Base-by-base conservation (phyloP, 768 basidiomycete genomes). In the Ramaria sp. region DNA sequence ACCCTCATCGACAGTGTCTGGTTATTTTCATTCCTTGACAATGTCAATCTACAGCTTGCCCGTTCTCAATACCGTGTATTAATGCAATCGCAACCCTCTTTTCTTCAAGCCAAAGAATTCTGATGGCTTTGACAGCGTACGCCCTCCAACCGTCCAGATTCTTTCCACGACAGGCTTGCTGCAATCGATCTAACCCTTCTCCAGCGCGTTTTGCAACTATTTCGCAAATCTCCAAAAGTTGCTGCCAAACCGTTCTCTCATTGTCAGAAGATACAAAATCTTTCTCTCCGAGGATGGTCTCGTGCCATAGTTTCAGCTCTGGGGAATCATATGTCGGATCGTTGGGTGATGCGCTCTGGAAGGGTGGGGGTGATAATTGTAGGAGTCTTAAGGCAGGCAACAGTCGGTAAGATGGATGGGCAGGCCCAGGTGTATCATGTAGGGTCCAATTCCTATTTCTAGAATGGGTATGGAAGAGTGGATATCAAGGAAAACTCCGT, bases 381-480 rank as follows among this genome's bases (percentile, higher is more conserved):
- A 84, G 75, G 37, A 94, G 72, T 53, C 86, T 78, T 63, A 96
- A 71, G 10, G 84, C 79, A 24, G 80, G 74, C 59, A 91, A 79
- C 55, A 94, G 69, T 13, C 89, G 80, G 70, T 84, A 93, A 1
- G 91, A 95, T 0, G 91, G 89, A 61, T 86, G 78, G 12, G 83
- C 81, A 15, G 84, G 78, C 3, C 65, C 63, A 11, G 84, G 82
- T 2, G 73, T 71, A 10, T 72, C 71, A 61, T 92, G 82, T 24
- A 95, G 68, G 0, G 82, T 87, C 85, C 91, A 94, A 57, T 91
- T 81, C 27, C 93, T 94, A 66, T 39, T 41, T 30, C 20, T 17
- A 22, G 38, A 54, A 51, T 41, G 22, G 13, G 12, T 19, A 33
- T 19, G 12, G 11, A 47, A 31, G 48, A 34, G 27, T 45, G 34